phyloP scores from a whole-genome alignment of 139 green algal genomes.

The Tetradesmus obliquus region DNA sequence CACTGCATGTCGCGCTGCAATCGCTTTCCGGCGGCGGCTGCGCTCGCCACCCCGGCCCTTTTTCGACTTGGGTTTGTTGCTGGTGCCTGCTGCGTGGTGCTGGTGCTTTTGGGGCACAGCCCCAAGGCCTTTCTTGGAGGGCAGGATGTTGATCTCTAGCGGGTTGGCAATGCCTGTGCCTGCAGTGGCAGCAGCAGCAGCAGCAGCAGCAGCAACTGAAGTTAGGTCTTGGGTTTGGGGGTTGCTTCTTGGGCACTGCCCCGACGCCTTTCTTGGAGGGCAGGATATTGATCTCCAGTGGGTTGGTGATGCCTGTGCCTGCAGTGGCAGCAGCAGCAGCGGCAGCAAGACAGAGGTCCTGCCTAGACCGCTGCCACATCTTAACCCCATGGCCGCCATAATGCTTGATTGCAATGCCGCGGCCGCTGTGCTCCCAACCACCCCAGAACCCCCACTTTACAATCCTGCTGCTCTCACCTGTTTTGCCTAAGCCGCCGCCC shows the following conservation, averaged over 20 bases:
- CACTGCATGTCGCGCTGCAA: constrained; percentile 11
- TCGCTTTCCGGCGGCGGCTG: background rate
- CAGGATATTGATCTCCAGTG: background rate
- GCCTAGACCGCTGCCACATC: background rate
- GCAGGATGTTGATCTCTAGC: constrained; percentile 19
- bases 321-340: background rate
- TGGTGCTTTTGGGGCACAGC: background rate
- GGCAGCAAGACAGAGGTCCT: background rate
- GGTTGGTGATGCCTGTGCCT: background rate
- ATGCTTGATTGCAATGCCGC: constrained; percentile 24
- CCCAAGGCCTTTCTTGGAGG: constrained; percentile 24
- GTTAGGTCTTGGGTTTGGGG: too few species aligned
- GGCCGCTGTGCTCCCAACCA: constrained; percentile 7
- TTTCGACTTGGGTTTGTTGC: constrained; percentile 20
- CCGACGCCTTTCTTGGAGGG: constrained; percentile 16
- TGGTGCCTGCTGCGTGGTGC: constrained; percentile 25
- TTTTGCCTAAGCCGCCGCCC: background rate
- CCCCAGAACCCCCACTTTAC: background rate
- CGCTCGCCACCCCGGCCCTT: constrained; percentile 22
- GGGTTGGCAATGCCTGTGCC: background rate
- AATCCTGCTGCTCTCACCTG: background rate
- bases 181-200: constrained; percentile 5
- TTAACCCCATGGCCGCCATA: constrained; percentile 23
- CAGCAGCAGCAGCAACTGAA: constrained; percentile 1
- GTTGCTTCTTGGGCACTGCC: too few species aligned